A percentile compares a stretch with the other conserved stretches of the same genome.
These are phyloP conservation scores for Pichia sp. DNA, from an alignment of 1,139 yeast species.

Conservation along the genomic window DNA sequence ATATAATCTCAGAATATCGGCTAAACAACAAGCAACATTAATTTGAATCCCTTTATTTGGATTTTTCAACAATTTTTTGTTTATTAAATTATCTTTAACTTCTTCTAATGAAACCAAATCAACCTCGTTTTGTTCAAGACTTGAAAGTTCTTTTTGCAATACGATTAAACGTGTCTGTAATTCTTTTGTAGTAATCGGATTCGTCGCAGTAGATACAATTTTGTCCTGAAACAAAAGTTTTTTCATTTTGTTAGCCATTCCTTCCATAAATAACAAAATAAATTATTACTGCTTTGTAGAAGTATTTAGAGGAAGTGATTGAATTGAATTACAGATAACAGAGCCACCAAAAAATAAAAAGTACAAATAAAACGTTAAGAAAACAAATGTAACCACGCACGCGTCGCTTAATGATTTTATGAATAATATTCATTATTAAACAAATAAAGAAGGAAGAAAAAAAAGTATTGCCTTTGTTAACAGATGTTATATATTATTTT, in stretches of 20 bases:
- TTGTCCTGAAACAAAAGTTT: constrained; percentile 6
- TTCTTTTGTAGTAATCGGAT: constrained; percentile 55
- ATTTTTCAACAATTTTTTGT: constrained; percentile 53
- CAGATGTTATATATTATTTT: no score
- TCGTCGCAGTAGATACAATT: constrained; percentile 47
- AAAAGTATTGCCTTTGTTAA: no score
- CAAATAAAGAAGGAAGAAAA: no score
- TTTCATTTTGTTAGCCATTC: not conserved
- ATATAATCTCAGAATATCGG: constrained; percentile 68
- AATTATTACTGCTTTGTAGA: no score
- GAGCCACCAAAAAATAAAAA: no score
- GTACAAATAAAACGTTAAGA: no score
- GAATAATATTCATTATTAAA: no score
- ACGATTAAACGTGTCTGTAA: constrained; percentile 38
- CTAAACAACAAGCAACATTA: constrained; percentile 63
- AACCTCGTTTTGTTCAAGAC: constrained; percentile 48
- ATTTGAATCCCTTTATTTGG: constrained; percentile 69
- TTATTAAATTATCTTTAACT: constrained; percentile 48
- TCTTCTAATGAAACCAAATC: constrained; percentile 38
- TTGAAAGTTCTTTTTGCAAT: constrained; percentile 55
- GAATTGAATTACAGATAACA: no score
- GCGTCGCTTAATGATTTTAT: no score
- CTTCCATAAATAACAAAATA: no score
- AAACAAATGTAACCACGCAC: no score
- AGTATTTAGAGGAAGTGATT: no score